Evolutionary conservation across 768 basidiomycete species (phyloP).

Genomic region (Gyrodon lividus): DNA sequence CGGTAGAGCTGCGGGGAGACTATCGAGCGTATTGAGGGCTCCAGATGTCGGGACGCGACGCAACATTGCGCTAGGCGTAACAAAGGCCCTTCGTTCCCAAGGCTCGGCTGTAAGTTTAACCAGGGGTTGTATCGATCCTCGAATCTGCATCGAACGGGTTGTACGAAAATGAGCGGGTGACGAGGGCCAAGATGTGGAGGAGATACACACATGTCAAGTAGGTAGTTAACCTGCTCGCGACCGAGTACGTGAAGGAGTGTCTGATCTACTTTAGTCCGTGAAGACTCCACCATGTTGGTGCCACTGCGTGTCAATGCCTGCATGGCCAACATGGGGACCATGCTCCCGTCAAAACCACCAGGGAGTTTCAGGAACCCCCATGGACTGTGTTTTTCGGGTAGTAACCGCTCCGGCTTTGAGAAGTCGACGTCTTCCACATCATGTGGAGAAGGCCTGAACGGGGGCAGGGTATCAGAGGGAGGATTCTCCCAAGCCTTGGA

Average conservation of each 20-base stretch:
- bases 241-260: conserved; percentile 34
- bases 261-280: conserved; percentile 23
- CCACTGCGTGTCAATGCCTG: conserved; percentile 38
- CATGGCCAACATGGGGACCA: conserved; percentile 46
- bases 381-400: conserved; percentile 34
- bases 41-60: conserved; percentile 44
- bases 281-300: conserved; percentile 20
- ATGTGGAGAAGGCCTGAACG: conserved; percentile 18
- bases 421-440: conserved; percentile 30
- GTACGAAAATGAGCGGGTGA: background rate
- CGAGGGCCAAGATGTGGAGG: background rate
- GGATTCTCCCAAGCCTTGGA: conserved; percentile 22
- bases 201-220: conserved; percentile 39
- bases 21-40: conserved; percentile 32
- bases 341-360: conserved; percentile 43
- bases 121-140: conserved; percentile 45
- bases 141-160: conserved; percentile 32
- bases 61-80: conserved; percentile 47
- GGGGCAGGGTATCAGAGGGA: conserved; percentile 11
- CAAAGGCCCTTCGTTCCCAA: conserved; percentile 31
- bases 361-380: conserved; percentile 40
- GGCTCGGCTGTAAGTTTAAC: conserved; percentile 38
- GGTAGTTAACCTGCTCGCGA: conserved; percentile 33
- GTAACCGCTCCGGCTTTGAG: conserved; percentile 35
- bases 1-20: conserved; percentile 41